Conservation (phyloP, 208 protist species). For the Trypanosoma boissoni region DNA sequence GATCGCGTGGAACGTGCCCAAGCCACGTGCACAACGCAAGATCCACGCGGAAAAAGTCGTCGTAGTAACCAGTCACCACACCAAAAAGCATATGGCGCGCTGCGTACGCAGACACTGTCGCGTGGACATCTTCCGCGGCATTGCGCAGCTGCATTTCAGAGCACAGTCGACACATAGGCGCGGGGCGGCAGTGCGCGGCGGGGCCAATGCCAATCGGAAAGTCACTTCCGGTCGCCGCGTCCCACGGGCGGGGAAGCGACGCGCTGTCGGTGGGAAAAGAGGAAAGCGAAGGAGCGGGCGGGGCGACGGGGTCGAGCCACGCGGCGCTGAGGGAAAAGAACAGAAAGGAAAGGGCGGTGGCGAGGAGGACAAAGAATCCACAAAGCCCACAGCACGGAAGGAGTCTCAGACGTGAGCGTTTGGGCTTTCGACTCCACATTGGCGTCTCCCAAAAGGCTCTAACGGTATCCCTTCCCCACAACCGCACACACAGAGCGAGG, state of each 20-base stretch:
- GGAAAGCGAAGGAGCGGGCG: too few species aligned
- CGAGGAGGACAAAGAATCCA: too few species aligned
- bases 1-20: constrained; percentile 14
- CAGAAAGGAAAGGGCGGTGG: too few species aligned
- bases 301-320: too few species aligned
- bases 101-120: constrained; percentile 9
- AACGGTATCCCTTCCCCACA: too few species aligned
- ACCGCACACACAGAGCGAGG: constrained; percentile 13
- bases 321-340: too few species aligned
- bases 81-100: constrained; percentile 12
- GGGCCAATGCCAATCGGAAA: constrained; percentile 4
- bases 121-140: neutral
- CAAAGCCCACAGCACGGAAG: too few species aligned
- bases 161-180: constrained; percentile 13
- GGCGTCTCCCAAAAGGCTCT: too few species aligned
- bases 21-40: constrained; percentile 27
- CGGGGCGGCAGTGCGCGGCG: neutral
- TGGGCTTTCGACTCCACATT: too few species aligned
- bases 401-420: too few species aligned
- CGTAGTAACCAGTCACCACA: constrained; percentile 19
- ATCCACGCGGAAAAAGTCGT: constrained; percentile 24
- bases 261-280: too few species aligned
- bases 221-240: neutral
- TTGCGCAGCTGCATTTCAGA: constrained; percentile 10
- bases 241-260: too few species aligned